Evolutionary conservation across 2,329 filamentous ascomycete genomes (phyloP).

Genomic region (Didymosphaeria variabile): DNA sequence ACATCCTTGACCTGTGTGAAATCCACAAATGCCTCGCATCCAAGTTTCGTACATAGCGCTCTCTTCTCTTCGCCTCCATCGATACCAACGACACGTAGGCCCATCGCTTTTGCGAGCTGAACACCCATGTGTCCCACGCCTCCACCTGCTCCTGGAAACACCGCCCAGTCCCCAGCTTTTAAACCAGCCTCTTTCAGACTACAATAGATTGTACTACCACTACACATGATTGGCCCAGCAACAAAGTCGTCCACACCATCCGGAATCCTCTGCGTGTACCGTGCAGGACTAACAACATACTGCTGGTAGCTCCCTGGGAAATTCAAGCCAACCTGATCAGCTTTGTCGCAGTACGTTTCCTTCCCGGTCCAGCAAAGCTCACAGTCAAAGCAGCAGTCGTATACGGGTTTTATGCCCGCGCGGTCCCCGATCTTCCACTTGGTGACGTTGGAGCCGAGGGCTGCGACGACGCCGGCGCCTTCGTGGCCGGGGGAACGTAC

Average conservation of each 20-base stretch:
- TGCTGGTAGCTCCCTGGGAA: constrained; percentile 54
- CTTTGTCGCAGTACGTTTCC: constrained; percentile 43
- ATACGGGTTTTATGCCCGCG: constrained; percentile 53
- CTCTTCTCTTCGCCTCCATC: constrained; percentile 38
- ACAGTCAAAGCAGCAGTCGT: constrained; percentile 62
- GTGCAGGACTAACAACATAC: constrained; percentile 55
- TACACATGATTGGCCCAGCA: constrained; percentile 58
- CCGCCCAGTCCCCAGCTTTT: constrained; percentile 62
- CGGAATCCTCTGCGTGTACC: constrained; percentile 57
- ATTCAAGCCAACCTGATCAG: constrained; percentile 72
- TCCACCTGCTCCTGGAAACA: constrained; percentile 63
- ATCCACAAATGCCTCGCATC: constrained; percentile 42
- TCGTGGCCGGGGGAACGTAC: constrained; percentile 61
- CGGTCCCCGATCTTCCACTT: constrained; percentile 51
- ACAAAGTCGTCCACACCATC: constrained; percentile 55
- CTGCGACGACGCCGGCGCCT: constrained; percentile 64
- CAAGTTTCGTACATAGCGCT: constrained; percentile 33
- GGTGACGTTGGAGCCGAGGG: constrained; percentile 61
- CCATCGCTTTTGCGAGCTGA: constrained; percentile 49
- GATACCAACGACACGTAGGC: constrained; percentile 38
- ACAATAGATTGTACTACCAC: constrained; percentile 49
- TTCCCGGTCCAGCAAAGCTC: constrained; percentile 54
- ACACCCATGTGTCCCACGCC: constrained; percentile 66
- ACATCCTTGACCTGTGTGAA: constrained; percentile 38
- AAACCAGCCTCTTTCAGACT: constrained; percentile 61